These are phyloP conservation scores for Naganishia kalamii DNA, from an alignment of 768 basidiomycete species.

Conservation along the genomic window DNA sequence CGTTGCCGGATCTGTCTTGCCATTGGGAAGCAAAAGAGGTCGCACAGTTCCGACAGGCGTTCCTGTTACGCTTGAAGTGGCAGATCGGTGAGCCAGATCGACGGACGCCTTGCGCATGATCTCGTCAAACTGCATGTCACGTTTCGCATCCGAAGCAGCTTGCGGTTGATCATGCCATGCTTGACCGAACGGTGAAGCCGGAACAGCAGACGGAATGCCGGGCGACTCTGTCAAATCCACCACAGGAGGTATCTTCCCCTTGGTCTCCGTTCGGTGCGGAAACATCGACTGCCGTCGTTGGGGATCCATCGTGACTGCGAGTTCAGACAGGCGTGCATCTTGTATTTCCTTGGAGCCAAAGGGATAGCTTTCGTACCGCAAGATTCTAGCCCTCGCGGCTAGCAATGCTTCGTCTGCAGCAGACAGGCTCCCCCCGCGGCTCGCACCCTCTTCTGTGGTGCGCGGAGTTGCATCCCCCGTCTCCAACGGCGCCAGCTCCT, in stretches of 20 bases:
- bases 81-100: background rate
- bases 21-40: background rate
- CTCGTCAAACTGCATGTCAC: slow-evolving; percentile 5
- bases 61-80: background rate
- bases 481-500: background rate
- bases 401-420: background rate
- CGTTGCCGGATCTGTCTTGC: background rate
- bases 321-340: background rate
- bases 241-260: background rate
- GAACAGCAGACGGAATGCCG: no score
- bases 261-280: background rate
- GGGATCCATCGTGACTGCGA: background rate
- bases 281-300: slow-evolving; percentile 11
- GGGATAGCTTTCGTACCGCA: slow-evolving; percentile 9
- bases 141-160: background rate
- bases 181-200: background rate
- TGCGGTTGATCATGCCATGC: background rate
- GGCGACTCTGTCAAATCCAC: background rate
- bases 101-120: slow-evolving; percentile 7
- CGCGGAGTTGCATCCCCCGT: no score
- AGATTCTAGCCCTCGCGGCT: background rate
- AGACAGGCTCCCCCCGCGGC: background rate
- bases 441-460: no score
- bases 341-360: slow-evolving; percentile 7
- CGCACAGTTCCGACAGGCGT: background rate